These are phyloP conservation scores for Naegleria fowleri DNA, from an alignment of 208 protist species.

Conservation along the genomic window DNA sequence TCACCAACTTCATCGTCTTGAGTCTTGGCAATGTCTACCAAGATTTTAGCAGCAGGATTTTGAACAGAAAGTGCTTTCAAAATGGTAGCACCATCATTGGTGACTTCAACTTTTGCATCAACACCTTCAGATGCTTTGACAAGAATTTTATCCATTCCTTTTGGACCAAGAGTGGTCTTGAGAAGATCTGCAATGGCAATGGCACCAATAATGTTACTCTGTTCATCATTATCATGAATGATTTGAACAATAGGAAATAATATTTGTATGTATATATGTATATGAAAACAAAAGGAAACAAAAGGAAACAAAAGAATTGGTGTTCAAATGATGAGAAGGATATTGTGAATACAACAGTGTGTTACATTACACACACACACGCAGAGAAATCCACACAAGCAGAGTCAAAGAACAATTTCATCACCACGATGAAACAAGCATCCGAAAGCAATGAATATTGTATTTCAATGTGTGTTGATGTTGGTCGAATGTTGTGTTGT, in stretches of 20 bases:
- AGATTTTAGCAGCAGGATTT: constrained; percentile 97
- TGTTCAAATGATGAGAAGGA: not conserved
- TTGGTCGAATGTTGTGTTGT: too few relatives aligned
- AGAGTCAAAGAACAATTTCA: too few relatives aligned
- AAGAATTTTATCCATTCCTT: constrained; percentile 97
- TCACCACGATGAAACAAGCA: too few relatives aligned
- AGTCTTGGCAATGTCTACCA: constrained; percentile 95
- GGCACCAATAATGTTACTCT: constrained; percentile 78
- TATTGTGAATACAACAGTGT: too few relatives aligned
- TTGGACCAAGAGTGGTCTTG: constrained; percentile 98
- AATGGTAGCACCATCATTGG: constrained; percentile 99
- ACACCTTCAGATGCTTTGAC: constrained; percentile 57
- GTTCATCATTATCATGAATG: not conserved
- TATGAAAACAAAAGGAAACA: constrained; percentile 30
- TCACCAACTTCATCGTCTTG: constrained; percentile 99
- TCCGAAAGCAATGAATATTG: too few relatives aligned
- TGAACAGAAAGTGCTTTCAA: constrained; percentile 96
- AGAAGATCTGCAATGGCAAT: constrained; percentile 95
- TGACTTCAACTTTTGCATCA: constrained; percentile 82
- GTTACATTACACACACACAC: too few relatives aligned
- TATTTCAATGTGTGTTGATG: too few relatives aligned
- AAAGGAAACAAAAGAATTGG: constrained; percentile 66
- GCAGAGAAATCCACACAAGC: too few relatives aligned
- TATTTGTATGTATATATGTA: constrained; percentile 36
- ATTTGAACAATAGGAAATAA: not conserved